These are phyloP conservation scores for Eucalyptus grandis DNA, from an alignment of 345 rosid species.

Conservation along the genomic window DNA sequence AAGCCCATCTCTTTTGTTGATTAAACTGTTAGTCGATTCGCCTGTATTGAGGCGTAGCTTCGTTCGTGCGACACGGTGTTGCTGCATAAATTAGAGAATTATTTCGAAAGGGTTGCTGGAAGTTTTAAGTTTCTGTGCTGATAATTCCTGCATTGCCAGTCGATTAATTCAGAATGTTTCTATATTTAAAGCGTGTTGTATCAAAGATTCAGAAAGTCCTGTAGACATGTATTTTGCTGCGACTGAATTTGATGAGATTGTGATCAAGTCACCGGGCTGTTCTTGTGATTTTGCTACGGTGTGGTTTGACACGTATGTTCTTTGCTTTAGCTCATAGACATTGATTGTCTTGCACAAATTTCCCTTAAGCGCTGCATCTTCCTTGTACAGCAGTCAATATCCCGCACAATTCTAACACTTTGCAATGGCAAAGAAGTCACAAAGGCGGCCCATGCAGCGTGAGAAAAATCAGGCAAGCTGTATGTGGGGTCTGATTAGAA, in stretches of 20 bases:
- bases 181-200: background rate
- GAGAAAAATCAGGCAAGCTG: constrained; percentile 13
- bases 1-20: background rate
- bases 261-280: background rate
- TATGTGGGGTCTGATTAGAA: constrained; percentile 24
- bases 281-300: background rate
- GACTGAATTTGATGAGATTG: background rate
- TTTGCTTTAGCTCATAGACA: background rate
- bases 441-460: background rate
- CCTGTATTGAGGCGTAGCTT: background rate
- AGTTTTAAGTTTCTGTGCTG: background rate
- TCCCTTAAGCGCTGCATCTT: background rate
- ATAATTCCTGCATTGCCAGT: background rate
- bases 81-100: background rate
- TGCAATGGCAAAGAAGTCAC: background rate
- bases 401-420: background rate
- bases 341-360: background rate
- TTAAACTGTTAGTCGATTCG: background rate
- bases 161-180: background rate
- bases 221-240: background rate
- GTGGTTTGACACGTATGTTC: background rate
- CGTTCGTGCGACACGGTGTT: background rate
- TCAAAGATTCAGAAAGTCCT: background rate
- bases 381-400: background rate
- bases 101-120: background rate